A percentile compares a stretch with the other conserved stretches of the same genome.
phyloP scores from a whole-genome alignment of 495 filamentous ascomycete genomes.

The Xanthoparmelia taractica region DNA sequence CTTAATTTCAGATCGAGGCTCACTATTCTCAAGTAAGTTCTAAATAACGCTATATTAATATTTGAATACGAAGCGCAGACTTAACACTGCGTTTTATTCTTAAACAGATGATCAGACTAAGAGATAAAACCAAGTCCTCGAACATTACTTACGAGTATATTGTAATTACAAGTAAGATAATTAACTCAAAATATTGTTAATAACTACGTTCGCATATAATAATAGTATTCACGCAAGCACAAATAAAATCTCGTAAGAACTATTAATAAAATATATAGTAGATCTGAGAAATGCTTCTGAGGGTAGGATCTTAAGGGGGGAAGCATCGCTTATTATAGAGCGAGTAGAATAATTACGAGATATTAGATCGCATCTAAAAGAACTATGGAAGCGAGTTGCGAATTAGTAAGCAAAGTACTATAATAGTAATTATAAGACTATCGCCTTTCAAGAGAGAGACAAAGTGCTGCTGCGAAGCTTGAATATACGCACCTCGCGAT shows the following conservation, averaged over 20 bases:
- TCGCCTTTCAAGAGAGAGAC: background rate
- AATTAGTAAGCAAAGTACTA: background rate
- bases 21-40: no score
- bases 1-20: no score
- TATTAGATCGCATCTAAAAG: background rate
- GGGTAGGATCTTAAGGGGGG: background rate
- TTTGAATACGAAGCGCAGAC: no score
- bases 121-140: conserved; percentile 21
- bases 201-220: no score
- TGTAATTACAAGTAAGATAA: no score
- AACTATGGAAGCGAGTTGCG: background rate
- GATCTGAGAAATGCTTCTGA: background rate
- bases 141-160: conserved; percentile 28
- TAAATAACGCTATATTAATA: no score
- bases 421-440: background rate
- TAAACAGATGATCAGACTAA: background rate
- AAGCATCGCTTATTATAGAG: background rate
- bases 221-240: no score
- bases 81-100: background rate
- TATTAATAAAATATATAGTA: background rate
- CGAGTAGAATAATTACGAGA: background rate
- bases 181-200: no score
- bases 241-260: no score
- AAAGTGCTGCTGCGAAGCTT: background rate
- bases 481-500: background rate